Evolutionary conservation across 352 stramenopile genomes (phyloP).

Genomic region (Globisporangium sylvaticum): DNA sequence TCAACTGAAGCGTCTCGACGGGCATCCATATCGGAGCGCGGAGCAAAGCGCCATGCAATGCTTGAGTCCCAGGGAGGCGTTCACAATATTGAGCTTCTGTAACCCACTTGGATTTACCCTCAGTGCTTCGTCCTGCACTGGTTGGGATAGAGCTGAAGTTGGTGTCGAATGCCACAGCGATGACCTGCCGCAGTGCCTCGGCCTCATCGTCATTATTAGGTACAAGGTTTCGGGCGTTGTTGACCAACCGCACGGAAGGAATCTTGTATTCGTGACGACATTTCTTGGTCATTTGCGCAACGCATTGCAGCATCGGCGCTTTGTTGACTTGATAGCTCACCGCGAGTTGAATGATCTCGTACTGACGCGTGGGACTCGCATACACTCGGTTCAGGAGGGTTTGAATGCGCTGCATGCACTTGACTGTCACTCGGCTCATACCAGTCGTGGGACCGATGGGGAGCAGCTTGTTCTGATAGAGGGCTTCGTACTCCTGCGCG

Average conservation of each 20-base stretch:
- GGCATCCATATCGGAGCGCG: not conserved
- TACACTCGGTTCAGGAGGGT: conserved; percentile 1
- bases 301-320: no score
- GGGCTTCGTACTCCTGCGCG: not conserved
- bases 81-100: not conserved
- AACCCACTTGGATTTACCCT: no score
- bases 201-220: not conserved
- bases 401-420: not conserved
- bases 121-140: no score
- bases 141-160: not conserved
- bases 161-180: not conserved
- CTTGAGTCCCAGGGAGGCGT: not conserved
- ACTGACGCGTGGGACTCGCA: not conserved
- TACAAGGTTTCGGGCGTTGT: no score
- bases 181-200: not conserved
- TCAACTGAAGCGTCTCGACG: not conserved
- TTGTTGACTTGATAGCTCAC: not conserved
- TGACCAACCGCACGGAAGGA: no score
- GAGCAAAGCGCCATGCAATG: not conserved
- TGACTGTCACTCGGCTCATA: not conserved
- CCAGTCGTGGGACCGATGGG: not conserved
- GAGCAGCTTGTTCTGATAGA: not conserved
- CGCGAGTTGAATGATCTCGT: not conserved
- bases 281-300: no score
- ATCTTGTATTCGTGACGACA: no score